A percentile compares a stretch with the other conserved stretches of the same genome.
These are phyloP conservation scores for Fusarium camptoceras DNA, from an alignment of 2,329 filamentous ascomycete species.

Conservation along the genomic window DNA sequence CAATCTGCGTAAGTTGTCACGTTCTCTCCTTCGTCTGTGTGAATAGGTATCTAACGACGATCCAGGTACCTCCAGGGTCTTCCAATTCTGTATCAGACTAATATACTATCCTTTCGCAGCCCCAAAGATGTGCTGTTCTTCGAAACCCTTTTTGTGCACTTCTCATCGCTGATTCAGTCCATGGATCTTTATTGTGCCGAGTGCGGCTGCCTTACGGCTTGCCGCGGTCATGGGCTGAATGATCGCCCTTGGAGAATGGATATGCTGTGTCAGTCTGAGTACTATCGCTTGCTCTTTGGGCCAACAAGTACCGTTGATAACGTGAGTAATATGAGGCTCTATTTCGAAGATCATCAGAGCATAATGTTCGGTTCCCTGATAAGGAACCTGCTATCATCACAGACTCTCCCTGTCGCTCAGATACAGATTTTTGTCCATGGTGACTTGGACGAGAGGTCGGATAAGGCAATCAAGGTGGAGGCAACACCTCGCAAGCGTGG, in stretches of 20 bases:
- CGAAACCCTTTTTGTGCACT: neutral
- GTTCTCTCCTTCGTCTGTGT: neutral
- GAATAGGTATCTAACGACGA: neutral
- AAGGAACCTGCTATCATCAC: neutral
- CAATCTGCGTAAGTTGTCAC: slow-evolving; percentile 9
- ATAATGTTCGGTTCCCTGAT: neutral
- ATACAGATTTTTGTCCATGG: slow-evolving; percentile 3
- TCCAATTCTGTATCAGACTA: slow-evolving; percentile 15
- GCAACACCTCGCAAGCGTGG: neutral
- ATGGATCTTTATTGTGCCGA: neutral
- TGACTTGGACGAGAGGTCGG: neutral
- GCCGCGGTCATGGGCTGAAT: no score
- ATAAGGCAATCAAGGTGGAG: neutral
- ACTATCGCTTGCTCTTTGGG: neutral
- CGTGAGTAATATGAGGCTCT: neutral
- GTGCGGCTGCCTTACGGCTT: neutral
- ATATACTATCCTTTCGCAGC: slow-evolving; percentile 5
- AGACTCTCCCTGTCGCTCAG: neutral
- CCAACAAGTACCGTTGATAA: neutral
- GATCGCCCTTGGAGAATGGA: neutral
- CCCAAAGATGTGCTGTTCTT: neutral
- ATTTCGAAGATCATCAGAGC: neutral
- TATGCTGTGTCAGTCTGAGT: neutral
- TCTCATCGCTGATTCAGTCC: neutral
- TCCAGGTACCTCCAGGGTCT: slow-evolving; percentile 12